Evolutionary conservation across 495 filamentous ascomycete species (phyloP).

Genomic region (Trichoderma orchidacearum): DNA sequence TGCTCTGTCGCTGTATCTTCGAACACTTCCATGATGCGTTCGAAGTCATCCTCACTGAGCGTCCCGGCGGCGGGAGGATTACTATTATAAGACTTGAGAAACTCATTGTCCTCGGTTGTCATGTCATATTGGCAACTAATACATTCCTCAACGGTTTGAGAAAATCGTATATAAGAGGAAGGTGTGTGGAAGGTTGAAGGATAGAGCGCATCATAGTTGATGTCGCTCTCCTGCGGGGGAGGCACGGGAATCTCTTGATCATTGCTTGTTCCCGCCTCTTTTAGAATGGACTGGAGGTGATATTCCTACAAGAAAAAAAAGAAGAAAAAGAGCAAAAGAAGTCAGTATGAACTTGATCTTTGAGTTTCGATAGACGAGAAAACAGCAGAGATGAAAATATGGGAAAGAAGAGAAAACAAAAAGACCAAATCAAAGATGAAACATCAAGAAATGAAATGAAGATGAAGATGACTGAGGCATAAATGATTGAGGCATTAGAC

Average conservation of each 20-base stretch:
- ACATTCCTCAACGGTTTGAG: conserved; percentile 92
- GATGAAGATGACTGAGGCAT: not conserved
- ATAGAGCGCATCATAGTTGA: conserved; percentile 82
- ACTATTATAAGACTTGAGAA: conserved; percentile 70
- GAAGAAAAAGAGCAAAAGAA: not conserved
- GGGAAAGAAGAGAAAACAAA: not conserved
- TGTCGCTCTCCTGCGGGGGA: conserved; percentile 56
- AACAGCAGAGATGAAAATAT: conserved; percentile 4
- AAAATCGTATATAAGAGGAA: conserved; percentile 91
- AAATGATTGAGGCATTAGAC: not conserved
- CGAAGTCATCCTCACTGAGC: conserved; percentile 82
- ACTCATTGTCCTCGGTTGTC: conserved; percentile 76
- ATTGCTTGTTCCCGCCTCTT: conserved; percentile 54
- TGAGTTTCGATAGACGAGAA: not conserved
- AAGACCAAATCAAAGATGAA: not conserved
- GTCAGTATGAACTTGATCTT: conserved; percentile 17
- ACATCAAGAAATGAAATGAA: not conserved
- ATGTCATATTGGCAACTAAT: conserved; percentile 76
- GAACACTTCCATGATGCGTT: conserved; percentile 87
- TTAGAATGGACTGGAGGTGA: conserved; percentile 90
- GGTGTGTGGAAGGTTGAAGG: conserved; percentile 65
- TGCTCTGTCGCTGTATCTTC: conserved; percentile 70
- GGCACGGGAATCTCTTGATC: conserved; percentile 79
- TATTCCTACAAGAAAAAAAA: conserved; percentile 56
- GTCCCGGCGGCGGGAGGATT: conserved; percentile 48